Evolutionary conservation across 2,329 filamentous ascomycete species (phyloP).

Genomic region (Aureobasidium subglaciale): DNA sequence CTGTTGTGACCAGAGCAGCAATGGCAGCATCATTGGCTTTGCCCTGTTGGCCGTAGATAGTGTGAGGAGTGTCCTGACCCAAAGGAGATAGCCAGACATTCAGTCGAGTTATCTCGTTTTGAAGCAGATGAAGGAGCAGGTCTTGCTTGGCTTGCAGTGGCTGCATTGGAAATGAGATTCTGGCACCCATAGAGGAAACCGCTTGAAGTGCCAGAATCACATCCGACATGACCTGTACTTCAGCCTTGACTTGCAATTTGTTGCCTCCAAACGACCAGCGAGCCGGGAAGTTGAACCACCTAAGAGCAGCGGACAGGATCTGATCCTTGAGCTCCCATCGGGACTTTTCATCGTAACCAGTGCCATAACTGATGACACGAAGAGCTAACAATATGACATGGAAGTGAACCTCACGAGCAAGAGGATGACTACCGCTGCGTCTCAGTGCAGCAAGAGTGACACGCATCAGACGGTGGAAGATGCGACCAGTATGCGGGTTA

Average conservation of each 20-base stretch:
- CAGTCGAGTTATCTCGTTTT: constrained; percentile 76
- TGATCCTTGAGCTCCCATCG: constrained; percentile 84
- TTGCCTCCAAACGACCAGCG: constrained; percentile 95
- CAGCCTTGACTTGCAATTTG: constrained; percentile 84
- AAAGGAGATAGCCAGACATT: constrained; percentile 86
- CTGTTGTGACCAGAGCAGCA: constrained; percentile 60
- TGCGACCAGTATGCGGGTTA: constrained; percentile 69
- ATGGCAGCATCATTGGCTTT: constrained; percentile 18
- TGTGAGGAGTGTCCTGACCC: constrained; percentile 46
- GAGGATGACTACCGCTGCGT: constrained; percentile 66
- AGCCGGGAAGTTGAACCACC: constrained; percentile 73
- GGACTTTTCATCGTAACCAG: constrained; percentile 53
- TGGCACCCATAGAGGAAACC: constrained; percentile 53
- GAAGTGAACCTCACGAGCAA: constrained; percentile 87
- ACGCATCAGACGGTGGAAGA: constrained; percentile 75
- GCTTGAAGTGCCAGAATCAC: constrained; percentile 60
- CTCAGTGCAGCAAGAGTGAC: constrained; percentile 70
- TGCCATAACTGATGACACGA: constrained; percentile 66
- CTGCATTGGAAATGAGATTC: constrained; percentile 46
- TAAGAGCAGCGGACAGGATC: constrained; percentile 75
- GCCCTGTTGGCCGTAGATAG: constrained; percentile 11
- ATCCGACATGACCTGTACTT: constrained; percentile 73
- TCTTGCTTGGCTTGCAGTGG: constrained; percentile 73
- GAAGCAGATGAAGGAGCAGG: constrained; percentile 70
- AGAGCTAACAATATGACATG: constrained; percentile 79